Base-by-base conservation (phyloP, 192 early-diverging fungal genomes). In the Geranomyces variabilis region DNA sequence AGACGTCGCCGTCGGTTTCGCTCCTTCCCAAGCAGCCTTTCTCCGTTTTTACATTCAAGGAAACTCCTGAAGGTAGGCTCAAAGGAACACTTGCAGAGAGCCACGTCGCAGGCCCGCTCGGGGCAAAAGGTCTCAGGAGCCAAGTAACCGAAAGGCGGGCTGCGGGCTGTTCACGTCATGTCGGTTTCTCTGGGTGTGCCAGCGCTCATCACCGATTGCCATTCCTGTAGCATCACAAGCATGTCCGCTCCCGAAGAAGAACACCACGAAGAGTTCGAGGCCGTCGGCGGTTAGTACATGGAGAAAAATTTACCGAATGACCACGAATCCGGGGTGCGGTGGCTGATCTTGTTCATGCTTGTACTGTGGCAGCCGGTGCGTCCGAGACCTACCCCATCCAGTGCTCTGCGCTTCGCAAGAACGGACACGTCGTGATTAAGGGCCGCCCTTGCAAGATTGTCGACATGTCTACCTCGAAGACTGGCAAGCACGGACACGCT, bases 401-500 rank as follows among this genome's bases (percentile, higher is more conserved):
- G 82, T 99, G 97, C 87, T 99, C 97, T 83, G 94, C 95, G 73
- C 93, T 99, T 75, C 91, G 97, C 81, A 99, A 97, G 91, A 92
- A 91, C 89, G 97, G 96, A 19, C 88, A 91, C 86, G 97, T 99
- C 75, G 89, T 95, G 70, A 93, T 99, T 80, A 99, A 98, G 90
- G 93, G 94, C 67, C 93, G 95, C 66, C 97, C 97, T 79, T 99
- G 97, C 90, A 99, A 98, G 93, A 97, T 99, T 63, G 89, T 96
- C 58, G 95, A 97, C 80, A 98, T 99, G 94, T 95, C 95, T 63
- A 99, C 97, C 84, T 98, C 96, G 86, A 99, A 99, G 92, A 99
- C 97, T 75, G 97, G 97, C 79, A 99, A 99, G 94, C 97, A 99
- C 93, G 97, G 96, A 67, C 97, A 99, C 90, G 97, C 97, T 86